Conservation (phyloP, 371 early-diverging fungal species). For the Circinella minor region DNA sequence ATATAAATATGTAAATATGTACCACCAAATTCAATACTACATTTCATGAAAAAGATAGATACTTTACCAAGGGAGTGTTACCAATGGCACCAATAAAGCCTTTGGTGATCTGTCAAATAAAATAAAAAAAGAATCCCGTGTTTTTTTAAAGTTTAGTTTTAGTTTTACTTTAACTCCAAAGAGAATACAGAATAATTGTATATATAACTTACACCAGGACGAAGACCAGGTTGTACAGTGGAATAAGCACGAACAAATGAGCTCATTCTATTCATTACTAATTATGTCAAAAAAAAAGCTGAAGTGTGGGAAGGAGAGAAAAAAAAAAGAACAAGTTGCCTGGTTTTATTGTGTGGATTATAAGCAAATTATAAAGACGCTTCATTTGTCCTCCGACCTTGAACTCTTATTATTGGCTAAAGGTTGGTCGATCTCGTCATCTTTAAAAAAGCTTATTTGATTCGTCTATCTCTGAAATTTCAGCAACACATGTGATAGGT, state of each 20-base stretch:
- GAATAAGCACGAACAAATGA: constrained; percentile 43
- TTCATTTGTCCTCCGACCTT: neutral
- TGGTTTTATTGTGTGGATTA: neutral
- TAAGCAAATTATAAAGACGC: neutral
- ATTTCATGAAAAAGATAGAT: neutral
- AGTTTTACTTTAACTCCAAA: neutral
- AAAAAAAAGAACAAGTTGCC: too few relatives aligned
- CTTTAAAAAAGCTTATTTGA: neutral
- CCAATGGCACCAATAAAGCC: constrained; percentile 93
- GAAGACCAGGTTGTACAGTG: constrained; percentile 46
- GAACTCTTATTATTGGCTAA: neutral
- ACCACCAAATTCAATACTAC: too few relatives aligned
- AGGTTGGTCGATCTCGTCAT: constrained; percentile 5
- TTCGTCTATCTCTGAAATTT: neutral
- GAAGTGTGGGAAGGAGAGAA: neutral
- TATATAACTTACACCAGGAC: constrained; percentile 31
- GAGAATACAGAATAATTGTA: neutral
- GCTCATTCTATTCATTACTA: constrained; percentile 40
- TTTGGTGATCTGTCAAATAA: constrained; percentile 53
- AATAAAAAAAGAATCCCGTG: neutral
- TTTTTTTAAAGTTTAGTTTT: neutral
- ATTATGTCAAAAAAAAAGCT: neutral
- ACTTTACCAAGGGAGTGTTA: constrained; percentile 89
- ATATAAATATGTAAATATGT: too few relatives aligned
- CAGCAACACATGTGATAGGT: constrained; percentile 3